Percentiles rank a stretch among this genome's conserved stretches.
phyloP scores from a whole-genome alignment of 73 alveolate genomes.

The Stentor roeselii region DNA sequence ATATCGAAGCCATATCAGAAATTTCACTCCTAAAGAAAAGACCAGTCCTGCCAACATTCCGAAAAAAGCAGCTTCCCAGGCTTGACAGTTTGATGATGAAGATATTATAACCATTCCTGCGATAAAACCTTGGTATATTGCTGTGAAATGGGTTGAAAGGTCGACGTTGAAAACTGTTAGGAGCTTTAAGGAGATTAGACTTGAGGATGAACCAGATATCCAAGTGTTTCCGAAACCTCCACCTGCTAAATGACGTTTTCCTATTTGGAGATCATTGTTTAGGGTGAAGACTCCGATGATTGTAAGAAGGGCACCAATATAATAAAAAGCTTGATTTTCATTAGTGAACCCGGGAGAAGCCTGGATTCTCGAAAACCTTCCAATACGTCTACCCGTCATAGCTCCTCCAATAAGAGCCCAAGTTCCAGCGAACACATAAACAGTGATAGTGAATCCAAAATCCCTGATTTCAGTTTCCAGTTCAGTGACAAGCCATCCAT shows the following conservation, averaged over 20 bases:
- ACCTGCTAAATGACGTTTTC: neutral
- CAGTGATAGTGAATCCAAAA: neutral
- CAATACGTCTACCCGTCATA: neutral
- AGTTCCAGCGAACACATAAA: constrained; percentile 5
- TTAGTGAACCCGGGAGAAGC: neutral
- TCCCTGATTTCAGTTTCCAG: neutral
- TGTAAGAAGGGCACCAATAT: neutral
- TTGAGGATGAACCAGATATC: neutral
- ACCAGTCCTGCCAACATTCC: neutral
- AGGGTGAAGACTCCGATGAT: neutral
- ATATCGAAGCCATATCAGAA: neutral
- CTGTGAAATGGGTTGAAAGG: neutral
- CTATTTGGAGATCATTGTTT: neutral
- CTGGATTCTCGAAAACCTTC: neutral
- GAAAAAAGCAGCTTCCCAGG: constrained; percentile 20
- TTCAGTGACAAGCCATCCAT: constrained; percentile 21
- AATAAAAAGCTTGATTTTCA: neutral
- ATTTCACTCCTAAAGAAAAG: neutral
- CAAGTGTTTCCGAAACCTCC: neutral
- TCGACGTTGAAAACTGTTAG: neutral
- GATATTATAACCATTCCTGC: constrained; percentile 20
- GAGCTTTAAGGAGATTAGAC: constrained; percentile 8
- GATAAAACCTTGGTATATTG: constrained; percentile 19
- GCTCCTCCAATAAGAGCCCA: neutral
- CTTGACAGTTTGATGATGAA: neutral